Percentiles rank a stretch among this genome's conserved stretches.
Conservation (phyloP, 768 basidiomycete species). For the Mycena maculata region DNA sequence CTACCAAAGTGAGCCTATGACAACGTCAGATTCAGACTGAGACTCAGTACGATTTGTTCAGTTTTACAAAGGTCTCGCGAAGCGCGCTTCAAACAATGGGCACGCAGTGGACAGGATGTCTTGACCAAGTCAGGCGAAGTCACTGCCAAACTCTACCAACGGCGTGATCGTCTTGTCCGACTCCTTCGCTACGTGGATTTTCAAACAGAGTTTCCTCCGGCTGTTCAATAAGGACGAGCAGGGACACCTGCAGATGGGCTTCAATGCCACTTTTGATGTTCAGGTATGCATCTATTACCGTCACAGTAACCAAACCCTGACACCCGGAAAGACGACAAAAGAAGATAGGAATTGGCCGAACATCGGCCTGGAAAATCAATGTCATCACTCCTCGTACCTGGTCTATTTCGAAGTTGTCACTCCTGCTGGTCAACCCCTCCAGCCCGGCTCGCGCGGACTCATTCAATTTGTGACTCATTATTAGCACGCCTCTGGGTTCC, state of each 20-base stretch:
- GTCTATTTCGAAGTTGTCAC: conserved; percentile 99
- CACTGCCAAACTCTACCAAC: conserved; percentile 95
- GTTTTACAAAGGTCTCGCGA: conserved; percentile 96
- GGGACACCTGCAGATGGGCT: conserved; percentile 95
- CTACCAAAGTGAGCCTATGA: conserved; percentile 78
- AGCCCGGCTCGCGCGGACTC: conserved; percentile 90
- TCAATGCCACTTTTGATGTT: conserved; percentile 99
- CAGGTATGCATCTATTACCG: conserved; percentile 63
- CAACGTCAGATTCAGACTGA: conserved; percentile 7
- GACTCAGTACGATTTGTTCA: conserved; percentile 45
- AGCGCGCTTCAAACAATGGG: conserved; percentile 93
- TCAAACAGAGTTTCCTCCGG: conserved; percentile 97
- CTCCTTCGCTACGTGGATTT: conserved; percentile 96
- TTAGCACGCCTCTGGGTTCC: conserved; percentile 96
- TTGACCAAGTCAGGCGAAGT: conserved; percentile 98
- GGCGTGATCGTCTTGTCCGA: conserved; percentile 97
- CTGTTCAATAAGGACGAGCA: conserved; percentile 94
- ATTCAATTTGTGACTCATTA: conserved; percentile 99
- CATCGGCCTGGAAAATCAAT: conserved; percentile 98
- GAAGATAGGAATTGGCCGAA: conserved; percentile 99
- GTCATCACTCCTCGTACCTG: conserved; percentile 88
- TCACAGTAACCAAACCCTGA: neutral
- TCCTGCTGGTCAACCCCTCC: conserved; percentile 92
- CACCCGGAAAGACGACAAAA: conserved; percentile 84
- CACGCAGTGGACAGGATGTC: conserved; percentile 96